A percentile compares a stretch with the other conserved stretches of the same genome.
Evolutionary conservation across 495 filamentous ascomycete species (phyloP).

Genomic region (Podospora pseudopauciseta): DNA sequence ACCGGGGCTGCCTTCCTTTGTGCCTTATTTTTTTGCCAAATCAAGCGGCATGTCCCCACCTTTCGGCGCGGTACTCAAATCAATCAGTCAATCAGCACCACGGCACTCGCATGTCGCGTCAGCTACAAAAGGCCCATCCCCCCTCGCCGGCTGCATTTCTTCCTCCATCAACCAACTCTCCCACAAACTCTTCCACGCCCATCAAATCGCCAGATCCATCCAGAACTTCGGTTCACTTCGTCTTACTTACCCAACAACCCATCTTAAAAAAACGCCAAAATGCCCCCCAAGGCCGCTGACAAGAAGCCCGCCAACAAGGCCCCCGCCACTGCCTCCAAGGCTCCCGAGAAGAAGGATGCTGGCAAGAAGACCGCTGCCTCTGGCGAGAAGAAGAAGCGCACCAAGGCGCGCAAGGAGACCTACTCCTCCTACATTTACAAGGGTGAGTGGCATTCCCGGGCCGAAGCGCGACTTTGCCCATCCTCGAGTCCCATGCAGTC

Average conservation of each 20-base stretch:
- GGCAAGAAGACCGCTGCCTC: constrained; percentile 97
- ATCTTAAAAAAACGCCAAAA: constrained; percentile 52
- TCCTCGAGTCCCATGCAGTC: background rate
- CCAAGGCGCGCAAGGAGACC: constrained; percentile 99
- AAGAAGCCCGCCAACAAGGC: constrained; percentile 98
- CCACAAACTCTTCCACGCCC: constrained; percentile 36
- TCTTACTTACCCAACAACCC: constrained; percentile 32
- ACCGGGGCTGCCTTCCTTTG: constrained; percentile 15
- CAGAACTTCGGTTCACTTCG: constrained; percentile 36
- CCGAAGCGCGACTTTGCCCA: background rate
- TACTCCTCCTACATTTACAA: constrained; percentile 99
- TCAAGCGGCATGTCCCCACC: constrained; percentile 31
- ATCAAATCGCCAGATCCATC: constrained; percentile 28
- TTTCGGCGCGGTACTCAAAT: constrained; percentile 28
- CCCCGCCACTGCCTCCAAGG: constrained; percentile 68
- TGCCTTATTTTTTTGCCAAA: constrained; percentile 35
- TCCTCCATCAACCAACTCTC: constrained; percentile 45
- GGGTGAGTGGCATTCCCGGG: constrained; percentile 55
- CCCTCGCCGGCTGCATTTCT: constrained; percentile 44
- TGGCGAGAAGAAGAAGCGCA: constrained; percentile 99
- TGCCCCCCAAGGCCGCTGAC: constrained; percentile 96
- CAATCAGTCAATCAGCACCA: constrained; percentile 48
- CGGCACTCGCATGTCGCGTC: constrained; percentile 42
- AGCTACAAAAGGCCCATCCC: constrained; percentile 50
- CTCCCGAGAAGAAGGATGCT: constrained; percentile 97